These are phyloP conservation scores for Ascoidea tarda DNA, from an alignment of 805 yeast genomes.

Conservation along the genomic window DNA sequence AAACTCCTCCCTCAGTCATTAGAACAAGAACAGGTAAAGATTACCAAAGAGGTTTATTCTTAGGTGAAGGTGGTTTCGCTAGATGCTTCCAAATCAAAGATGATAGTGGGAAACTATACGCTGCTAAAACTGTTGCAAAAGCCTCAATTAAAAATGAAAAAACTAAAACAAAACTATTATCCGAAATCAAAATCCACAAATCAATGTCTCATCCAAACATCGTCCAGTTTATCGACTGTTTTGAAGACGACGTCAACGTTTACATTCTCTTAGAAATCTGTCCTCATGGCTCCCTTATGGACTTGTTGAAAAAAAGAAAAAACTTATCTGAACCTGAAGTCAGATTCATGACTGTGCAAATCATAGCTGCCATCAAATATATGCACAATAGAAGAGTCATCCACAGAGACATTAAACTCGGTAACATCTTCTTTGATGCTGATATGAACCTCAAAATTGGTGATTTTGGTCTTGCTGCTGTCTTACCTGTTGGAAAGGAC, in stretches of 20 bases:
- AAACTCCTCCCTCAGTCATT: conserved; percentile 92
- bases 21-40: conserved; percentile 78
- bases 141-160: conserved; percentile 84
- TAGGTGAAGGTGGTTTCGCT: conserved; percentile 99
- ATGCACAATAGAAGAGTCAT: conserved; percentile 86
- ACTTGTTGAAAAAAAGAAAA: conserved; percentile 72
- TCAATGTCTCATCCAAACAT: conserved; percentile 79
- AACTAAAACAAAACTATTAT: conserved; percentile 68
- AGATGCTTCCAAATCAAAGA: conserved; percentile 96
- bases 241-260: conserved; percentile 91
- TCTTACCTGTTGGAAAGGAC: conserved; percentile 55
- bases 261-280: conserved; percentile 90
- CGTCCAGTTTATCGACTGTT: conserved; percentile 89
- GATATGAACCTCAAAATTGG: conserved; percentile 93
- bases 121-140: conserved; percentile 97
- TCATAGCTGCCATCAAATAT: conserved; percentile 87
- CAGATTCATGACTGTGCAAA: conserved; percentile 78
- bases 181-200: conserved; percentile 92
- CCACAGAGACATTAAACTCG: conserved; percentile 92
- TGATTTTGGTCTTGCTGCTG: conserved; percentile 97
- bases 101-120: conserved; percentile 72
- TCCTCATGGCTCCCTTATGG: conserved; percentile 91
- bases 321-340: conserved; percentile 86
- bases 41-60: conserved; percentile 76
- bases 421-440: conserved; percentile 89